Conservation (phyloP, 2,329 filamentous ascomycete genomes). For the Neopestalotiopsis clavispora region DNA sequence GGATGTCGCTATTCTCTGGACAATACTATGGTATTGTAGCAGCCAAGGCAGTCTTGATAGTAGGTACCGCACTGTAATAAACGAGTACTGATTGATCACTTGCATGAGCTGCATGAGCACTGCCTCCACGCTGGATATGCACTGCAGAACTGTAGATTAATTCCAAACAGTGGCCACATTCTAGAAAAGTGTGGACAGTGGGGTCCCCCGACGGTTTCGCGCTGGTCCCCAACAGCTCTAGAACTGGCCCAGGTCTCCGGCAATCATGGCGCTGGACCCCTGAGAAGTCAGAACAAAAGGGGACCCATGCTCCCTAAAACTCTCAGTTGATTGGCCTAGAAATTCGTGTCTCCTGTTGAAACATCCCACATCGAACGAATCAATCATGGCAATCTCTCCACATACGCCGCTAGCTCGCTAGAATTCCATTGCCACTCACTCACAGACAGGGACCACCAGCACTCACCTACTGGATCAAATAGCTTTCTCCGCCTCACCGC, state of each 20-base stretch:
- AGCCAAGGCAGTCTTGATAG: background rate
- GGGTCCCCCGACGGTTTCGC: background rate
- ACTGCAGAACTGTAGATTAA: background rate
- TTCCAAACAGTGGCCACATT: background rate
- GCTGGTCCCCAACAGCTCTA: background rate
- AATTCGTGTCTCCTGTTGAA: background rate
- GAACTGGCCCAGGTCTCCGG: background rate
- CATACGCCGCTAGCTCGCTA: background rate
- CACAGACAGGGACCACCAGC: background rate
- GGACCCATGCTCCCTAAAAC: background rate
- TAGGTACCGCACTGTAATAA: background rate
- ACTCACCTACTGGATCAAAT: background rate
- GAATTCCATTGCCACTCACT: background rate
- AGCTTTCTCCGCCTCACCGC: conserved; percentile 7
- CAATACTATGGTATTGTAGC: no score
- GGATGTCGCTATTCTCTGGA: no score
- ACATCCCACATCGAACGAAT: conserved; percentile 18
- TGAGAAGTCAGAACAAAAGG: conserved; percentile 1
- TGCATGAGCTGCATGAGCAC: background rate
- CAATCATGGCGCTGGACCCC: conserved; percentile 9
- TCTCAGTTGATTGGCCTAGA: conserved; percentile 13
- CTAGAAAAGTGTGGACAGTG: background rate
- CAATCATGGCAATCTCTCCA: background rate
- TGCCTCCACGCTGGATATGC: background rate
- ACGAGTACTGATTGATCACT: background rate